Conservation (phyloP, 225 moss, liverwort and hornwort species). For the Asterella californica region DNA sequence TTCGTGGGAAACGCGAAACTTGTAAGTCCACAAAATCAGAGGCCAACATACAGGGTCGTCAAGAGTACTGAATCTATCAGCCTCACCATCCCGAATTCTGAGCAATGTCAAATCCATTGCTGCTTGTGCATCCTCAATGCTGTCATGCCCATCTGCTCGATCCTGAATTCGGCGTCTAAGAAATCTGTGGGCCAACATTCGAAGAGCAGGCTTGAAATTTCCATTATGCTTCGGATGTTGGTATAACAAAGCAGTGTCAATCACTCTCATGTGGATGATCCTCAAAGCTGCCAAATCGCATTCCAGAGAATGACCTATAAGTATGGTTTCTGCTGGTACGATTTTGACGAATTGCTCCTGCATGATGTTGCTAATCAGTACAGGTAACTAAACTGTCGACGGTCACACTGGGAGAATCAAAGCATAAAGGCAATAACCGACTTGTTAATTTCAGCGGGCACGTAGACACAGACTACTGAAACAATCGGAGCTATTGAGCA, state of each 20-base stretch:
- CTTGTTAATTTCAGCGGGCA: not conserved
- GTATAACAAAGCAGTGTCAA: slow-evolving; percentile 88
- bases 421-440: not conserved
- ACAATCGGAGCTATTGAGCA: not conserved
- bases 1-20: not conserved
- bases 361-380: slow-evolving; percentile 14
- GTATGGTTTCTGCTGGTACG: slow-evolving; percentile 64
- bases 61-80: not conserved
- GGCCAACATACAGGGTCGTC: not conserved
- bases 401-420: not conserved
- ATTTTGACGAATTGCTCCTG: slow-evolving; percentile 57
- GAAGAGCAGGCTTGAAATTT: slow-evolving; percentile 66
- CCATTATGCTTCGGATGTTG: slow-evolving; percentile 55
- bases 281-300: slow-evolving; percentile 75
- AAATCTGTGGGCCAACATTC: slow-evolving; percentile 57
- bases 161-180: slow-evolving; percentile 78
- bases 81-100: slow-evolving; percentile 59
- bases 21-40: not conserved
- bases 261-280: slow-evolving; percentile 69
- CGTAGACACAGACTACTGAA: not conserved
- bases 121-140: slow-evolving; percentile 88
- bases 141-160: slow-evolving; percentile 68
- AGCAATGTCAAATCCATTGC: slow-evolving; percentile 79
- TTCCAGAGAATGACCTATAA: slow-evolving; percentile 88
- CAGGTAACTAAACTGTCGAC: not conserved